phyloP scores from a whole-genome alignment of 176 grass and related monocot species.

The Zoysia japonica region DNA sequence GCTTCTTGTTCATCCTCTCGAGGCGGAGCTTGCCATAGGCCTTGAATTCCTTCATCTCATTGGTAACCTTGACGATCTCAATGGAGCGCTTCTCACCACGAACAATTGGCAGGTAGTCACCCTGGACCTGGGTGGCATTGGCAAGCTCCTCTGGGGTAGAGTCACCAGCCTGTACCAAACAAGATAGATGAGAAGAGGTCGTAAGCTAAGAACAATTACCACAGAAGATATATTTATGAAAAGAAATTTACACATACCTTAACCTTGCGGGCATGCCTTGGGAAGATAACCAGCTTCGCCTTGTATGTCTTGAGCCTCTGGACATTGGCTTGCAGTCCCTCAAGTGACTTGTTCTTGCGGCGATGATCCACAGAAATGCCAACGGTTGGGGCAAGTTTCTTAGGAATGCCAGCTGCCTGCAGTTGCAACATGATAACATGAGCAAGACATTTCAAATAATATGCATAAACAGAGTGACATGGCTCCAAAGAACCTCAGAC shows the following conservation, averaged over 20 bases:
- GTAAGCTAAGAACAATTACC: not conserved
- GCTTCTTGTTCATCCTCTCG: conserved; percentile 85
- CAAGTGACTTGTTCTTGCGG: conserved; percentile 77
- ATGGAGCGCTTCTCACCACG: conserved; percentile 71
- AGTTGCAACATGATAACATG: not conserved
- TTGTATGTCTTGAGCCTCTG: conserved; percentile 92
- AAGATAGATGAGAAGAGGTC: not conserved
- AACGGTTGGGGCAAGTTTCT: conserved; percentile 83
- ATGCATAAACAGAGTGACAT: not conserved
- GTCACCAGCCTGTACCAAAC: conserved; percentile 69
- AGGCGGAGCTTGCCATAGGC: conserved; percentile 82
- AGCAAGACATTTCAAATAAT: not conserved
- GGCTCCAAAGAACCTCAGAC: not conserved
- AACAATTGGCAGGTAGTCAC: conserved; percentile 77
- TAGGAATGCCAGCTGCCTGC: conserved; percentile 74
- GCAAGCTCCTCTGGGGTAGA: conserved; percentile 82
- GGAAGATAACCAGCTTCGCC: conserved; percentile 95
- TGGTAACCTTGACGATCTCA: conserved; percentile 78
- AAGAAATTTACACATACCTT: conserved; percentile 45
- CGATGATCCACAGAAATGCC: conserved; percentile 86
- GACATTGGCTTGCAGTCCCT: conserved; percentile 79
- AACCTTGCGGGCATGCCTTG: conserved; percentile 72
- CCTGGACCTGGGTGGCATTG: conserved; percentile 80
- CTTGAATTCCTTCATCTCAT: conserved; percentile 75
- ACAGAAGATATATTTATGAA: not conserved